These are phyloP conservation scores for bread wheat (Triticum aestivum) DNA, from an alignment of 176 grass and related monocot genomes.

Conservation along the genomic window DNA sequence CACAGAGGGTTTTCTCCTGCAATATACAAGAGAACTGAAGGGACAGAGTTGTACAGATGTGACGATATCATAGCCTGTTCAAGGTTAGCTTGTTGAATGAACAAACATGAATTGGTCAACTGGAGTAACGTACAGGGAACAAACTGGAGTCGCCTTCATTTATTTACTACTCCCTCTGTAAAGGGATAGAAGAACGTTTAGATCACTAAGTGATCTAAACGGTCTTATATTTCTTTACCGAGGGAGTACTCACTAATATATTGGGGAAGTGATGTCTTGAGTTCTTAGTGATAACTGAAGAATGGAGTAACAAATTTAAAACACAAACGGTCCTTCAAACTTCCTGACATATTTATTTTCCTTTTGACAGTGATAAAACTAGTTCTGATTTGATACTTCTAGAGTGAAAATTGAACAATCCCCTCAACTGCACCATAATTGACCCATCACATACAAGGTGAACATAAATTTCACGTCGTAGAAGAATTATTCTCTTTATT, in stretches of 20 bases:
- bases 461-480: too few species aligned
- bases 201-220: too few species aligned
- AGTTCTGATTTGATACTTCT: background rate
- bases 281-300: background rate
- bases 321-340: background rate
- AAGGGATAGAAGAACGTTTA: too few species aligned
- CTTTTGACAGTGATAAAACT: background rate
- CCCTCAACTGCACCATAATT: background rate
- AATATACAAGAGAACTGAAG: background rate
- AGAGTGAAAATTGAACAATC: background rate
- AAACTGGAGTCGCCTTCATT: background rate
- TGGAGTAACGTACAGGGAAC: background rate
- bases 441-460: background rate
- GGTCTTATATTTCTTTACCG: too few species aligned
- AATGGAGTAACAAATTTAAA: background rate
- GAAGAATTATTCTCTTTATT: too few species aligned
- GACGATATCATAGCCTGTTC: background rate
- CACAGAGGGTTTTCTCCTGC: background rate
- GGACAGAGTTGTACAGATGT: background rate
- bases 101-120: background rate
- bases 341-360: background rate
- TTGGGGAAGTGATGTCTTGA: background rate
- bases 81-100: slow-evolving; percentile 9
- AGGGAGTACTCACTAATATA: background rate
- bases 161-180: background rate